Evolutionary conservation across 495 filamentous ascomycete genomes (phyloP).

Genomic region (Melanomma pulvis-pyrius): DNA sequence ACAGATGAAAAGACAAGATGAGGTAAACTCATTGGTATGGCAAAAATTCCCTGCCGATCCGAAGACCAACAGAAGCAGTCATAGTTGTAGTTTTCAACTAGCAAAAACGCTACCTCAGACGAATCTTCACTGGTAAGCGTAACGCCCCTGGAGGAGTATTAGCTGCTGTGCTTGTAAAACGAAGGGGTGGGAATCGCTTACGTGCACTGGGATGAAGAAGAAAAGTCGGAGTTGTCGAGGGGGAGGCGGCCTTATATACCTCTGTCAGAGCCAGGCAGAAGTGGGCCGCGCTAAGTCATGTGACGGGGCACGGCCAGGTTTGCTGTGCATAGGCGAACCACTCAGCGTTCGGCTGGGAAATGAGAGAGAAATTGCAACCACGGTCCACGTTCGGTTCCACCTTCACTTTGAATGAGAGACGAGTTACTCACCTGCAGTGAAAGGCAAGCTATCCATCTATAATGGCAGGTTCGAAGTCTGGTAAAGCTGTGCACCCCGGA

Average conservation of each 20-base stretch:
- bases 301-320: neutral
- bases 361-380: neutral
- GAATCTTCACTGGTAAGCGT: constrained; percentile 36
- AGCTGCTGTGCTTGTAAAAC: neutral
- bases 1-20: constrained; percentile 28
- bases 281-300: neutral
- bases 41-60: constrained; percentile 35
- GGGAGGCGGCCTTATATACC: neutral
- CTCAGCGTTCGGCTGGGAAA: neutral
- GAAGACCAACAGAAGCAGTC: constrained; percentile 34
- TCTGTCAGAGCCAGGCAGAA: neutral
- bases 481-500: neutral
- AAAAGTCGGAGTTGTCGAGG: neutral
- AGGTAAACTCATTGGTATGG: neutral
- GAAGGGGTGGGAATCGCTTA: neutral
- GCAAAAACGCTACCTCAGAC: constrained; percentile 37
- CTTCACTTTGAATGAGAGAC: neutral
- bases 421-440: neutral
- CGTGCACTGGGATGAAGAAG: constrained; percentile 18
- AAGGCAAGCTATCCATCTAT: neutral
- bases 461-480: neutral
- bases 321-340: neutral
- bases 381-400: neutral
- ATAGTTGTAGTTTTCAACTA: constrained; percentile 39
- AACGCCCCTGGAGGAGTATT: constrained; percentile 12